Evolutionary conservation across 208 protist genomes (phyloP).

Genomic region (Balamuthia mandrillaris): DNA sequence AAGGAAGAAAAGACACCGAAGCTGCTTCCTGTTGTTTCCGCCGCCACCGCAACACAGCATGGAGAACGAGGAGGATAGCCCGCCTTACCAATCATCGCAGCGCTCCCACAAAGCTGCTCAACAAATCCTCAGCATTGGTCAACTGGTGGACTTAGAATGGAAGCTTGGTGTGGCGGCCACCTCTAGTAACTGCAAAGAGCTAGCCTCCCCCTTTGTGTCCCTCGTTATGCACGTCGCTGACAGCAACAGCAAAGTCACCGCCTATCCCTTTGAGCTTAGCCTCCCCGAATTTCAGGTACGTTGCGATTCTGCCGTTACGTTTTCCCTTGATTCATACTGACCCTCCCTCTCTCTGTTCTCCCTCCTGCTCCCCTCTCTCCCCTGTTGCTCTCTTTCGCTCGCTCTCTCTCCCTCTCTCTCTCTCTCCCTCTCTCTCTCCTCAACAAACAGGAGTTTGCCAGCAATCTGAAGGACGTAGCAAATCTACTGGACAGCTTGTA

Average conservation of each 20-base stretch:
- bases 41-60: no score
- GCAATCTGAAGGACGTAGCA: conserved; percentile 5
- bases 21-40: no score
- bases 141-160: conserved; percentile 43
- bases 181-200: conserved; percentile 27
- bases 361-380: neutral
- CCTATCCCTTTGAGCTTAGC: conserved; percentile 29
- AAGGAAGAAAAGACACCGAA: no score
- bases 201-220: conserved; percentile 13
- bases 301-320: neutral
- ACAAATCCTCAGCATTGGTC: conserved; percentile 23
- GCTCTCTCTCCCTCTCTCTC: neutral
- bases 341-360: neutral
- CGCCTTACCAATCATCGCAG: no score
- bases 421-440: neutral
- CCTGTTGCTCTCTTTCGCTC: neutral
- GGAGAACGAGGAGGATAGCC: no score
- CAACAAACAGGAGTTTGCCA: conserved; percentile 10
- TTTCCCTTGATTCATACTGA: neutral
- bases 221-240: neutral
- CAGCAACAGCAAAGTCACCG: conserved; percentile 9
- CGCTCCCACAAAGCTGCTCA: conserved; percentile 19
- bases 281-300: conserved; percentile 37
- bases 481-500: conserved; percentile 35
- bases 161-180: conserved; percentile 31